Base-by-base conservation (phyloP, 345 rosid genomes). In the Populus davidiana region DNA sequence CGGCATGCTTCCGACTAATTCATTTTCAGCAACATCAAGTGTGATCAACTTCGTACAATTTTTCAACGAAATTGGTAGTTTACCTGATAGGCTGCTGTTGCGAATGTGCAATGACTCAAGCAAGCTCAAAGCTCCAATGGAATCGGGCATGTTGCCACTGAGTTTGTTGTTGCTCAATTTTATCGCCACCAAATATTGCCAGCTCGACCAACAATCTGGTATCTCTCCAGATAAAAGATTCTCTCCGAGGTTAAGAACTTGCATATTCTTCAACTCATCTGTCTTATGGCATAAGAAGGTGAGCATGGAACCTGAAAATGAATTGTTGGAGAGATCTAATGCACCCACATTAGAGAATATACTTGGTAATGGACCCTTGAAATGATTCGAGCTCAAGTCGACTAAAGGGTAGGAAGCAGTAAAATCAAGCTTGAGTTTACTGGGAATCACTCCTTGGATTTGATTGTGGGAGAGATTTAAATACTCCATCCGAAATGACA, bases 151-250 rank as follows among this genome's bases (percentile, higher is more conserved):
- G 33, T 13, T 70, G 4, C 78, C 75, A 9, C 21, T 44, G 8
- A 79, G 61, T 1, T 25, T 43, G 65, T 79, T 79, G 38, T 69
- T 35, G 59, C 39, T 14, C 0, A 75, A 49, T 4, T 56, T 25
- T 43, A 75, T 10, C 7, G 20, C 33, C 21, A 1, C 0, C 68
- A 80, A 64, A 12, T 25, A 2, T 47, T 12, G 62, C 78, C 74
- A 79, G 18, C 49, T 79, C 20, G 20, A 38, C 78, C 78, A 75
- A 70, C 83, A 80, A 47, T 75, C 78, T 11, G 71, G 78, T 7
- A 75, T 65, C 35, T 49, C 66, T 50, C 78, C 78, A 31, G 25
- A 50, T 10, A 77, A 61, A 44, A 4, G 20, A 61, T 76, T 81
- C 5, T 23, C 20, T 2, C 16, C 67, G 33, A 76, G 80, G 8